Percentiles rank a stretch among this genome's conserved stretches.
Evolutionary conservation across 345 rosid species (phyloP).

Genomic region (Hibiscus trionum): DNA sequence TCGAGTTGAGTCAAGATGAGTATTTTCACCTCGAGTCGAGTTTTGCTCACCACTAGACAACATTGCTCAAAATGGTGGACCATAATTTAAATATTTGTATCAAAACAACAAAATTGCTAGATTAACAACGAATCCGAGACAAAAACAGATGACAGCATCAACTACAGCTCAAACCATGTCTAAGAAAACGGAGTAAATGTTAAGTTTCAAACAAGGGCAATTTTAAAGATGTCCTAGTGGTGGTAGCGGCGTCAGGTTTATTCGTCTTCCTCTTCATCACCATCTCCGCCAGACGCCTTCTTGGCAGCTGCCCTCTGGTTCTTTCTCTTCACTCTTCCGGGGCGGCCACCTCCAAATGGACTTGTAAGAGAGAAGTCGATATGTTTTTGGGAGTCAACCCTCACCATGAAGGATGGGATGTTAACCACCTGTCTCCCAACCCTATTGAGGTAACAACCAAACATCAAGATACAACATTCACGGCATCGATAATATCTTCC

Average conservation of each 20-base stretch:
- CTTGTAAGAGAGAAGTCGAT: constrained; percentile 35
- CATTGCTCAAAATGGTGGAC: neutral
- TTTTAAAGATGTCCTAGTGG: neutral
- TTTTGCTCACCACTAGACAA: neutral
- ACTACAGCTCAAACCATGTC: constrained; percentile 1
- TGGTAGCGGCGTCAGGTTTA: neutral
- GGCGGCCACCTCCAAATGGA: constrained; percentile 38
- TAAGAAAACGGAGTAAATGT: neutral
- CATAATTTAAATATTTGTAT: neutral
- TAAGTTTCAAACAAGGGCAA: neutral
- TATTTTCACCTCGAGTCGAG: no score
- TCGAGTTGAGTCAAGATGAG: no score
- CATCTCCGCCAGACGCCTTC: neutral
- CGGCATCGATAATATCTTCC: no score
- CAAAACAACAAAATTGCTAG: neutral
- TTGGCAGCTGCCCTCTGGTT: constrained; percentile 22
- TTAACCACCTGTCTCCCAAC: constrained; percentile 40
- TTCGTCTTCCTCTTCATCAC: neutral
- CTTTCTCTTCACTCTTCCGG: constrained; percentile 42
- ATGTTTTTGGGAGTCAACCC: constrained; percentile 34
- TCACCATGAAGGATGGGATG: constrained; percentile 39
- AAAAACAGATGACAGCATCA: neutral
- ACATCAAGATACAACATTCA: neutral
- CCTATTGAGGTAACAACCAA: constrained; percentile 10
- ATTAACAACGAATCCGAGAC: neutral